A percentile compares a stretch with the other conserved stretches of the same genome.
These are phyloP conservation scores for Leccinum sublutescens DNA, from an alignment of 768 basidiomycete species.

Conservation along the genomic window DNA sequence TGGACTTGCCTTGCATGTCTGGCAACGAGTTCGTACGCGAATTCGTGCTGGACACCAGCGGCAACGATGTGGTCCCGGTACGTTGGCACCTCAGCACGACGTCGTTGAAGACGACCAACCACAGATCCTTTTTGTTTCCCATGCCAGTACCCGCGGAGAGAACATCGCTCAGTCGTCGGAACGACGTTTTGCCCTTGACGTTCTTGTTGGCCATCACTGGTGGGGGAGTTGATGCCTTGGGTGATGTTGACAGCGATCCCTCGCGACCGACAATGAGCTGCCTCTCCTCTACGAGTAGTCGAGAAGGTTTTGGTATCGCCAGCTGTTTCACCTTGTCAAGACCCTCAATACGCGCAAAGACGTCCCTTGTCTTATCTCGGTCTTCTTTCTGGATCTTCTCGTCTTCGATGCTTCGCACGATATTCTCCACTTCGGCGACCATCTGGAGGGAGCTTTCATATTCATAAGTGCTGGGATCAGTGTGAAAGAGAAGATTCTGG, in stretches of 20 bases:
- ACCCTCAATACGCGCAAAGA: slow-evolving; percentile 95
- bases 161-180: slow-evolving; percentile 90
- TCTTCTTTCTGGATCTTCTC: slow-evolving; percentile 98
- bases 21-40: slow-evolving; percentile 75
- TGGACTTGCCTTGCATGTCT: slow-evolving; percentile 80
- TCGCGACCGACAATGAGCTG: slow-evolving; percentile 42
- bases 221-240: slow-evolving; percentile 36
- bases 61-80: slow-evolving; percentile 84
- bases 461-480: slow-evolving; percentile 95
- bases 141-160: slow-evolving; percentile 55
- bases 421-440: slow-evolving; percentile 95
- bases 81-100: slow-evolving; percentile 91
- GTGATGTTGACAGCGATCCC: slow-evolving; percentile 15
- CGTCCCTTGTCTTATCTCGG: slow-evolving; percentile 91
- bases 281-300: slow-evolving; percentile 83
- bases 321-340: slow-evolving; percentile 92
- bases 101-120: slow-evolving; percentile 96
- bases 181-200: slow-evolving; percentile 80
- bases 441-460: slow-evolving; percentile 95
- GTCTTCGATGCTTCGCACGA: slow-evolving; percentile 96
- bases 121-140: slow-evolving; percentile 79
- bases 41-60: slow-evolving; percentile 64
- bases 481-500: slow-evolving; percentile 95
- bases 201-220: slow-evolving; percentile 44
- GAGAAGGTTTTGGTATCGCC: slow-evolving; percentile 85